Conservation (phyloP, 345 rosid genomes). For the Triadica sebifera region DNA sequence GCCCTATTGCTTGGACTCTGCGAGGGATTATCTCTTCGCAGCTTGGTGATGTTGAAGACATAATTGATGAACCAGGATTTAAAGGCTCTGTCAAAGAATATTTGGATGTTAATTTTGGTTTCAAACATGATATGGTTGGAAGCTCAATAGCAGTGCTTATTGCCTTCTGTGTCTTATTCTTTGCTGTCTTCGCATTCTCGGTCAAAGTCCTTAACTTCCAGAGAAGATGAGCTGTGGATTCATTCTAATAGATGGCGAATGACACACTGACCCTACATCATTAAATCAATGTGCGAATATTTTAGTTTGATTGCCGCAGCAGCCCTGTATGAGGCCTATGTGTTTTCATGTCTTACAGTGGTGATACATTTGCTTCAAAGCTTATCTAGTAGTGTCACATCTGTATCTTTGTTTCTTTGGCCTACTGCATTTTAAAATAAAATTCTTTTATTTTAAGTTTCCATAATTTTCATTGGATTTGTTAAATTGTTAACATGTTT, state of each 20-base stretch:
- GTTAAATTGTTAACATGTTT: background rate
- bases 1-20: constrained; percentile 87
- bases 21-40: constrained; percentile 68
- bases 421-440: too few relatives aligned
- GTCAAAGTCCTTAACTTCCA: constrained; percentile 74
- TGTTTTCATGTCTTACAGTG: background rate
- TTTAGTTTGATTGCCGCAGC: background rate
- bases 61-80: constrained; percentile 48
- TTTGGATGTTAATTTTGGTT: constrained; percentile 49
- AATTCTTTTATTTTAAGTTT: too few relatives aligned
- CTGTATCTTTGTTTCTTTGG: too few relatives aligned
- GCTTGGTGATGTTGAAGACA: constrained; percentile 74
- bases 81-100: constrained; percentile 64
- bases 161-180: constrained; percentile 60
- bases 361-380: background rate
- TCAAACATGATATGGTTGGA: constrained; percentile 42
- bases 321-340: background rate
- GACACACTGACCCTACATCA: too few relatives aligned
- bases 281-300: too few relatives aligned
- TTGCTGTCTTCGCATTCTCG: constrained; percentile 58
- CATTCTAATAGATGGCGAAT: background rate
- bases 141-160: constrained; percentile 51
- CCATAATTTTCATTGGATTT: too few relatives aligned
- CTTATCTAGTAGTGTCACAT: too few relatives aligned
- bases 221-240: constrained; percentile 41